Percentiles rank a stretch among this genome's conserved stretches.
phyloP scores from a whole-genome alignment of 768 basidiomycete genomes.

The Butyriboletus loyo region DNA sequence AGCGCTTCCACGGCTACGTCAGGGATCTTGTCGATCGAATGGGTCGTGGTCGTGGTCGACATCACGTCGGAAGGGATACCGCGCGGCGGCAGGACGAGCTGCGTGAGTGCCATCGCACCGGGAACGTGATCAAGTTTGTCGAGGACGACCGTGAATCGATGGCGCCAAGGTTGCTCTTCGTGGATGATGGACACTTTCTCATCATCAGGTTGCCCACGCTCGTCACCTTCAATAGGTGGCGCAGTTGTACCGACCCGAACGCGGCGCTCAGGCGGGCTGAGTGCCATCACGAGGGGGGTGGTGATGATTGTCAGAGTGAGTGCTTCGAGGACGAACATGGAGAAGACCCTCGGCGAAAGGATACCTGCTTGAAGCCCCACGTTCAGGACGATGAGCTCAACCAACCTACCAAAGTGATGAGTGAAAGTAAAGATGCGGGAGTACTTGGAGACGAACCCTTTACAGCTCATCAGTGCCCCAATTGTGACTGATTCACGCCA shows the following conservation, averaged over 20 bases:
- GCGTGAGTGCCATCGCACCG: conserved; percentile 84
- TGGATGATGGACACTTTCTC: conserved; percentile 4
- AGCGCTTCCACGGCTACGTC: conserved; percentile 67
- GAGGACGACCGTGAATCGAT: conserved; percentile 78
- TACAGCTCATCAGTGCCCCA: conserved; percentile 93
- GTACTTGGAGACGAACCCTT: conserved; percentile 54
- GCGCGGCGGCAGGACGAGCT: conserved; percentile 60
- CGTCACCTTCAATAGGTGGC: conserved; percentile 30
- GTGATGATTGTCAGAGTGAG: conserved; percentile 83
- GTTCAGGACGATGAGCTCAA: conserved; percentile 95
- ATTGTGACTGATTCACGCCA: conserved; percentile 82
- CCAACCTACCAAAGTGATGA: conserved; percentile 48
- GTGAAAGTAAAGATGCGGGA: background rate
- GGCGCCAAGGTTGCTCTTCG: conserved; percentile 39
- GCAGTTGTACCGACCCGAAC: conserved; percentile 36
- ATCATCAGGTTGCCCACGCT: conserved; percentile 19
- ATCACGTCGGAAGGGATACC: background rate
- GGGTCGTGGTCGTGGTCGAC: conserved; percentile 11
- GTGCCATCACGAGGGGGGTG: conserved; percentile 62
- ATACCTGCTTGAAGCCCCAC: conserved; percentile 84
- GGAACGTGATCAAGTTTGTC: conserved; percentile 90
- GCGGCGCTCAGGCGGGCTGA: conserved; percentile 67
- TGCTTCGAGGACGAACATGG: conserved; percentile 92
- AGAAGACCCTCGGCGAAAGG: conserved; percentile 73
- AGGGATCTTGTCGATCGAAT: conserved; percentile 9